These are phyloP conservation scores for Xanthoconium purpureum DNA, from an alignment of 768 basidiomycete species.

Conservation along the genomic window DNA sequence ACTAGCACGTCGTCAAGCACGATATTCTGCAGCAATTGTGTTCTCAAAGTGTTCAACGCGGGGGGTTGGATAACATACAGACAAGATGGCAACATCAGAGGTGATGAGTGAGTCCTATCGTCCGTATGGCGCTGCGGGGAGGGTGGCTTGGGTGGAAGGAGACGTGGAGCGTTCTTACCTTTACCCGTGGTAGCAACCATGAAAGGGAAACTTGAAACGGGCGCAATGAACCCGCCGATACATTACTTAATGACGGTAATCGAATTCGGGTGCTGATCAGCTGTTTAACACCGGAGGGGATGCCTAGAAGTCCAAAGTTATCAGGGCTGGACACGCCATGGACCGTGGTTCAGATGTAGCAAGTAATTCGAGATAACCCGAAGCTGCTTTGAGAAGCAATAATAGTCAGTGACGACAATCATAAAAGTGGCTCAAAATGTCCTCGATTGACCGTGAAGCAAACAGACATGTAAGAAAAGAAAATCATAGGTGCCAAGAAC, in stretches of 20 bases:
- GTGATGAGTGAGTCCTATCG: conserved; percentile 58
- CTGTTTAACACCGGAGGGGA: too few species aligned
- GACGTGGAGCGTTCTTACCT: background rate
- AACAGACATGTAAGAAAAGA: background rate
- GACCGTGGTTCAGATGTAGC: too few species aligned
- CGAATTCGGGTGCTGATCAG: too few species aligned
- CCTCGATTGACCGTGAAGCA: background rate
- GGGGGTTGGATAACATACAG: conserved; percentile 21
- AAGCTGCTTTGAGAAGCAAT: too few species aligned
- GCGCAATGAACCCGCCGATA: too few species aligned
- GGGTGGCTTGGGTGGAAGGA: too few species aligned
- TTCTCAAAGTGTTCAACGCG: too few species aligned
- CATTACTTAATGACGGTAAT: background rate
- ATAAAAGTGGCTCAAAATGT: too few species aligned
- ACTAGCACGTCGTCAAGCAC: conserved; percentile 46
- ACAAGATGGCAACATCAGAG: conserved; percentile 44
- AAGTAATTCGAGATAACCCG: too few species aligned
- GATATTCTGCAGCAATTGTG: conserved; percentile 20
- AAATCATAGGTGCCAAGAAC: background rate
- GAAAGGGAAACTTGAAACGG: background rate
- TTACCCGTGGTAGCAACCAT: background rate
- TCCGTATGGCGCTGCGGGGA: conserved; percentile 46
- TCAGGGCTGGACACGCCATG: too few species aligned
- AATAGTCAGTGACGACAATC: too few species aligned
- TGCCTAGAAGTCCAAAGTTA: too few species aligned